Conservation (phyloP, 1,139 yeast genomes). For the Diutina neorugosa region DNA sequence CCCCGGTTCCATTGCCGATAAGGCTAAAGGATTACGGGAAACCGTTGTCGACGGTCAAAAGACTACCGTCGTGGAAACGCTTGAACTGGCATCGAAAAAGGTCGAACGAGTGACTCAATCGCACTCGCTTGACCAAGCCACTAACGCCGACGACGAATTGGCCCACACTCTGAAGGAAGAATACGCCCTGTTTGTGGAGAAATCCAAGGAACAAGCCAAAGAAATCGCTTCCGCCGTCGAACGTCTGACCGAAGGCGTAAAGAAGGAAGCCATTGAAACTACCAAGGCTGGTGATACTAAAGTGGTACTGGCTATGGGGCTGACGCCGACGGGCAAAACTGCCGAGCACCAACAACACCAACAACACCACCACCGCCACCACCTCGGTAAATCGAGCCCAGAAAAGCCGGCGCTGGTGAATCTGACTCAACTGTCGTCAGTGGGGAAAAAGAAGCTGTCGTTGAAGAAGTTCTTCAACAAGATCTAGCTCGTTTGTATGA, state of each 20-base stretch:
- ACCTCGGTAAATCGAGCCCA: not conserved
- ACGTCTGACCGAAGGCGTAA: not conserved
- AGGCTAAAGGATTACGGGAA: not conserved
- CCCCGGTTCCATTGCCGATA: not conserved
- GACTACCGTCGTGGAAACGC: not conserved
- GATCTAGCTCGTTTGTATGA: not conserved
- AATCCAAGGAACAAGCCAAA: not conserved
- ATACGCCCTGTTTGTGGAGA: not conserved
- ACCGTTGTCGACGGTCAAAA: not conserved
- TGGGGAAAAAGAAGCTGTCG: not conserved
- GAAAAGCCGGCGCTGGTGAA: not conserved
- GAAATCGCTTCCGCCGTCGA: not conserved
- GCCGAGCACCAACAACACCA: not conserved
- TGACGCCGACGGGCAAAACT: not conserved
- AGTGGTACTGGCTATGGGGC: not conserved
- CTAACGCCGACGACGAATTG: not conserved
- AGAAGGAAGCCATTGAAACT: not conserved
- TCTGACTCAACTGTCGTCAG: not conserved
- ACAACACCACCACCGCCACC: not conserved
- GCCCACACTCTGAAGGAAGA: not conserved
- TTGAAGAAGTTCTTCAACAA: slow-evolving; percentile 3
- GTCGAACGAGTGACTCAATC: not conserved
- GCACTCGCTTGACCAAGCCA: not conserved
- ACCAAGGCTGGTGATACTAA: not conserved
- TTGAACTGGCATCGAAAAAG: not conserved